These are phyloP conservation scores for Mycena haematopus DNA, from an alignment of 768 basidiomycete species.

Conservation along the genomic window DNA sequence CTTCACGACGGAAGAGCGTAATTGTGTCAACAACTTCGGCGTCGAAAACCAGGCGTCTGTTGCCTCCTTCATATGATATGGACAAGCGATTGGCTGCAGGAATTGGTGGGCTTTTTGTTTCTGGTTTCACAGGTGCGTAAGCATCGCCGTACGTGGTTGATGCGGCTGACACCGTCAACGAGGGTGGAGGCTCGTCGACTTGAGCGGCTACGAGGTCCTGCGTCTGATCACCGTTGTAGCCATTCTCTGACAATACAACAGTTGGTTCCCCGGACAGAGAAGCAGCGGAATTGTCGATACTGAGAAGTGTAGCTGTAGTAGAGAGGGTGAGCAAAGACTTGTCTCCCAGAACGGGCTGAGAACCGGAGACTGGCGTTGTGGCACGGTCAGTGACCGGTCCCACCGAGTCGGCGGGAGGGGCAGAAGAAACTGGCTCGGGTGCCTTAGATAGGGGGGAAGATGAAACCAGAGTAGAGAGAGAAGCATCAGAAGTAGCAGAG, in stretches of 20 bases:
- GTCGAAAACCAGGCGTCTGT: conserved; percentile 85
- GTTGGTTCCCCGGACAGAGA: conserved; percentile 38
- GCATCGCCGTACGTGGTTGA: conserved; percentile 57
- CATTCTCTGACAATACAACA: conserved; percentile 17
- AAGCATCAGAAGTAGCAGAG: conserved; percentile 37
- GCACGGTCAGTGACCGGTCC: conserved; percentile 51
- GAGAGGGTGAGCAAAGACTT: conserved; percentile 53
- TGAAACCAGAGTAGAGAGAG: conserved; percentile 38
- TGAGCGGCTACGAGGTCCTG: conserved; percentile 29
- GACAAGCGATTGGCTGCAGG: conserved; percentile 89
- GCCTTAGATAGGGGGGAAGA: conserved; percentile 48
- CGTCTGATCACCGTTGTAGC: conserved; percentile 21
- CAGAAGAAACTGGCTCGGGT: conserved; percentile 47
- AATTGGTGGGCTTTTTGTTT: conserved; percentile 47
- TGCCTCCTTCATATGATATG: conserved; percentile 92
- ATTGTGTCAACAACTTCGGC: conserved; percentile 85
- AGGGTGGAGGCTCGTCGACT: conserved; percentile 58
- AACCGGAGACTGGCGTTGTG: conserved; percentile 50
- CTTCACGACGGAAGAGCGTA: conserved; percentile 80
- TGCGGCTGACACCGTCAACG: conserved; percentile 43
- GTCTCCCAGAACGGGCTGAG: conserved; percentile 25
- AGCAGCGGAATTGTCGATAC: conserved; percentile 44
- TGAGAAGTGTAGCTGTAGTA: conserved; percentile 58
- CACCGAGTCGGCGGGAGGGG: conserved; percentile 45
- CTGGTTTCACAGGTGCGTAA: conserved; percentile 41